Evolutionary conservation across 169 alveolate genomes (phyloP).

Genomic region (Perkinsus chesapeaki): DNA sequence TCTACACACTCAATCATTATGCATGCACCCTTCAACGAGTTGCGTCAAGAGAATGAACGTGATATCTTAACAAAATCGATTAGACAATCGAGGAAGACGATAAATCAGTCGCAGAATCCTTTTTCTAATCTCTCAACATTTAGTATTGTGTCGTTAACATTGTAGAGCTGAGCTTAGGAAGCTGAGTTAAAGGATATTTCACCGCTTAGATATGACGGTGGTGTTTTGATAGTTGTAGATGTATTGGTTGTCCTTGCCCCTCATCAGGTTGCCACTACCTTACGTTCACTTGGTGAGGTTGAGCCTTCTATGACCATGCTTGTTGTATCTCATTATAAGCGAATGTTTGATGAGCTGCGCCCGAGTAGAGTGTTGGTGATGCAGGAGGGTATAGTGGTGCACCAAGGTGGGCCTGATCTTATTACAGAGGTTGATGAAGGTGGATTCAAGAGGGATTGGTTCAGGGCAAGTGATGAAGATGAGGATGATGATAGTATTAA

Average conservation of each 20-base stretch:
- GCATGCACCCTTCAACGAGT: too few relatives aligned
- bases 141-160: too few relatives aligned
- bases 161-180: too few relatives aligned
- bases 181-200: too few relatives aligned
- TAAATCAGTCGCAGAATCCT: too few relatives aligned
- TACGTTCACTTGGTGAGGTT: neutral
- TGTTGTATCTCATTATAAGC: constrained; percentile 36
- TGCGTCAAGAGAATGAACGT: too few relatives aligned
- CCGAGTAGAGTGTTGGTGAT: constrained; percentile 32
- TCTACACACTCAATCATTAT: too few relatives aligned
- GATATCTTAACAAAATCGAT: too few relatives aligned
- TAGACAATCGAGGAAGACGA: too few relatives aligned
- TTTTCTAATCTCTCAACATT: too few relatives aligned
- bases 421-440: constrained; percentile 29
- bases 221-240: too few relatives aligned
- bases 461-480: neutral
- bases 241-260: neutral
- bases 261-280: neutral
- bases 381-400: constrained; percentile 34
- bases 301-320: neutral
- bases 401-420: constrained; percentile 27
- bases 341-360: constrained; percentile 22
- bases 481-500: neutral
- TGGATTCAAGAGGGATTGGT: constrained; percentile 15
- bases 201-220: too few relatives aligned